These are phyloP conservation scores for Nymphaea thermarum DNA, from an alignment of 164 flowering plant genomes.

Conservation along the genomic window DNA sequence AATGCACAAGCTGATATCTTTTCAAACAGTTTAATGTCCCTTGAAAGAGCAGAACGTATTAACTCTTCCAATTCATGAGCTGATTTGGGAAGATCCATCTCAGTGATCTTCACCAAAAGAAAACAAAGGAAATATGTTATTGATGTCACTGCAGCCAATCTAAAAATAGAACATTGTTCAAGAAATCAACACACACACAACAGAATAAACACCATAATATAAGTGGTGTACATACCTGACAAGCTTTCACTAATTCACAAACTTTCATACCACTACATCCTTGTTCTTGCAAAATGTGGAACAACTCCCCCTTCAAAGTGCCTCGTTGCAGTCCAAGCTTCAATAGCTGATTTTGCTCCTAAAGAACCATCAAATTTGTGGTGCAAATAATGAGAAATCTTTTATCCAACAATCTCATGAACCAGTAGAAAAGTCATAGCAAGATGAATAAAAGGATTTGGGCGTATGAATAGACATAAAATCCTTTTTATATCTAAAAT, in stretches of 20 bases:
- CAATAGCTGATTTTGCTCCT: constrained; percentile 51
- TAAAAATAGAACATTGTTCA: background rate
- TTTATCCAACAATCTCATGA: too few species aligned
- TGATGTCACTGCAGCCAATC: background rate
- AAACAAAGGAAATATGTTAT: background rate
- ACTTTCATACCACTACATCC: constrained; percentile 69
- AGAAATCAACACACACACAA: background rate
- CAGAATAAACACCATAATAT: background rate
- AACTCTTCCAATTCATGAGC: constrained; percentile 44
- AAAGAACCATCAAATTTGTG: background rate
- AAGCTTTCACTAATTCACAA: constrained; percentile 52
- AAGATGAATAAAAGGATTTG: too few species aligned
- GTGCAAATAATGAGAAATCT: too few species aligned
- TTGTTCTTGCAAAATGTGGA: constrained; percentile 44
- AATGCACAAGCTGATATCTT: constrained; percentile 71
- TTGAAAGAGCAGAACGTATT: constrained; percentile 65
- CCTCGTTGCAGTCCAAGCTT: constrained; percentile 65
- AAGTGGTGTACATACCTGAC: constrained; percentile 28
- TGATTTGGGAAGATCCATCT: constrained; percentile 43
- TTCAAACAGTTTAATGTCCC: constrained; percentile 92
- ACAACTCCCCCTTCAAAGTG: constrained; percentile 76
- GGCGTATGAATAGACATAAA: too few species aligned
- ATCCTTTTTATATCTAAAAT: too few species aligned
- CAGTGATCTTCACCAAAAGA: constrained; percentile 47
- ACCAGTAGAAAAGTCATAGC: too few species aligned